Percentiles rank a stretch among this genome's conserved stretches.
These are phyloP conservation scores for Calocybe gambosa DNA, from an alignment of 1,284 basidiomycete genomes.

Conservation along the genomic window DNA sequence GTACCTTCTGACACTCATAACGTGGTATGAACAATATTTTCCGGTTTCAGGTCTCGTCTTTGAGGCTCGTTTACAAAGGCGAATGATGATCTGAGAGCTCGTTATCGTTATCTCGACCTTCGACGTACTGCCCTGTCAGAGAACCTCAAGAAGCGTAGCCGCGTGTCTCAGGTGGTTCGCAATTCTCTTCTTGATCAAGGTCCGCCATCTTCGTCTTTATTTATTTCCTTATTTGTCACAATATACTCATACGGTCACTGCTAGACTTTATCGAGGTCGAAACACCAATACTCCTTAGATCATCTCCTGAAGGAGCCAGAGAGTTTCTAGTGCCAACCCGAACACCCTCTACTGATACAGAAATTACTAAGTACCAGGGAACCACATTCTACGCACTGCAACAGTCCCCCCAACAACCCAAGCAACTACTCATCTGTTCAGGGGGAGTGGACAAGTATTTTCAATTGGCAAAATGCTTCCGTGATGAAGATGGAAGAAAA, in stretches of 20 bases:
- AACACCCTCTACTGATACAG: conserved; percentile 23
- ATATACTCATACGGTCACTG: conserved; percentile 14
- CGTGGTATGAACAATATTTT: conserved; percentile 44
- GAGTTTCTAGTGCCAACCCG: conserved; percentile 95
- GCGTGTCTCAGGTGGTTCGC: conserved; percentile 74
- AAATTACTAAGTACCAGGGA: conserved; percentile 8
- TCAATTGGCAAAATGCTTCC: conserved; percentile 91
- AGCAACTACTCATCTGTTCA: conserved; percentile 89
- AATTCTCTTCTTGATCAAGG: conserved; percentile 71
- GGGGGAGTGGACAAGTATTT: conserved; percentile 89
- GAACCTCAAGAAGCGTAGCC: conserved; percentile 77
- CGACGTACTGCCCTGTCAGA: conserved; percentile 66
- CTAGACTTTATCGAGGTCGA: conserved; percentile 88
- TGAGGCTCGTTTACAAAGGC: conserved; percentile 39
- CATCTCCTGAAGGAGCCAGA: conserved; percentile 90
- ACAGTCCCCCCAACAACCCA: conserved; percentile 95
- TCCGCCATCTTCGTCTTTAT: conserved; percentile 23
- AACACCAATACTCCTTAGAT: conserved; percentile 89
- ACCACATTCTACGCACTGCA: conserved; percentile 85
- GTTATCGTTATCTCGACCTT: conserved; percentile 86
- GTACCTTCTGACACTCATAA: conserved; percentile 70
- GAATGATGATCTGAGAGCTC: conserved; percentile 80
- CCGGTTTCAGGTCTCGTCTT: background rate
- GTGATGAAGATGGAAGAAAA: conserved; percentile 91
- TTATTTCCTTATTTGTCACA: conserved; percentile 5